Evolutionary conservation across 805 yeast species (phyloP), one percentile per base, ranked within the genome.

Genomic region (Saccharomycopsis sp.): DNA sequence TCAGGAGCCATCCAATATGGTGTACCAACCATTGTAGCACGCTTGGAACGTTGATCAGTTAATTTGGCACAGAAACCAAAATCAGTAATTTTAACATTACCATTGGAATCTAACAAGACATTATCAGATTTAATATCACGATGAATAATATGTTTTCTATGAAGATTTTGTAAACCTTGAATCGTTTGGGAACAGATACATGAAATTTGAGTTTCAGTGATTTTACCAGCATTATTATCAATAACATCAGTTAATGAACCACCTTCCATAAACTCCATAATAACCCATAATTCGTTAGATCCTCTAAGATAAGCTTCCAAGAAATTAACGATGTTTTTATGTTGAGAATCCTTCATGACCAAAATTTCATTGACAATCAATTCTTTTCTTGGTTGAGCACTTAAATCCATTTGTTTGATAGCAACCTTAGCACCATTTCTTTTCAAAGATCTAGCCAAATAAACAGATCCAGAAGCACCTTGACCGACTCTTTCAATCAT

Each of bases 1-100:
- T 92, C 99, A 1, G 99, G 99, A 0, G 99, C 99, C 99, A 92
- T 92, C 99, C 99, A 92, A 59, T 92, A 92, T 12, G 99, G 98
- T 0, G 99, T 92, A 13, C 99, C 99, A 14, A 92, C 98, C 95
- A 92, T 86, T 3, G 99, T 92, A 3, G 95, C 87, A 58, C 99
- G 76, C 59, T 89, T 88, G 41, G 82, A 66, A 49, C 83, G 81
- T 40, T 74, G 72, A 49, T 81, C 94, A 28, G 81, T 83, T 46
- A 83, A 70, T 60, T 88, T 94, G 0, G 98, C 99, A 63, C 98
- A 92, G 64, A 89, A 92, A 1, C 95, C 95, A 60, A 92, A 92
- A 65, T 92, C 99, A 1, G 98, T 94, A 42, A 92, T 76, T 61
- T 92, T 94, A 40, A 92, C 94, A 42, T 81, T 77, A 10, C 95